Conservation (phyloP, 2,329 filamentous ascomycete genomes). For the Aspergillus ochraceus region DNA sequence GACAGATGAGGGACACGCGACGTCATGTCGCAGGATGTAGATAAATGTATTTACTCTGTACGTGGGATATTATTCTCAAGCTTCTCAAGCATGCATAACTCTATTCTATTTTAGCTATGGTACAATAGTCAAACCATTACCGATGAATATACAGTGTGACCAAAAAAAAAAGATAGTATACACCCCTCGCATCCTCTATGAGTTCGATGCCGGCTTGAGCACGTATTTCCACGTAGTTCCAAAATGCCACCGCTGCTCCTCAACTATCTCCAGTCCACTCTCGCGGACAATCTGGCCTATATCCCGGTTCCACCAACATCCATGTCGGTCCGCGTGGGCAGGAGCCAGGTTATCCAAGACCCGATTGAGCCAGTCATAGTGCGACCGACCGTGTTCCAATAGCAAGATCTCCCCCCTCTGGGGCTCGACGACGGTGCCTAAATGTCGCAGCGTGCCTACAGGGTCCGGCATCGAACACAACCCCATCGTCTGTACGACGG, state of each 20-base stretch:
- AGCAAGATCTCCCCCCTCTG: constrained; percentile 45
- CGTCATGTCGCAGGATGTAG: not conserved
- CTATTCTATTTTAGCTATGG: not conserved
- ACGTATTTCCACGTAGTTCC: constrained; percentile 51
- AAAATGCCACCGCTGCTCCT: constrained; percentile 48
- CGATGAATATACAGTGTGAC: not conserved
- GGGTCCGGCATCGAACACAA: constrained; percentile 50
- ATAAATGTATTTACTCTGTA: no score
- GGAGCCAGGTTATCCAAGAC: constrained; percentile 49
- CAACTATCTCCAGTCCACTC: constrained; percentile 50
- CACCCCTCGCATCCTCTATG: not conserved
- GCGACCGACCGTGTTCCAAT: constrained; percentile 50
- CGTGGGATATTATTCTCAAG: no score
- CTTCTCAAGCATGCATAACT: not conserved
- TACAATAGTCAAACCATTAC: not conserved
- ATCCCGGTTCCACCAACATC: constrained; percentile 56
- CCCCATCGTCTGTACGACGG: constrained; percentile 52
- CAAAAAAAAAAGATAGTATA: no score
- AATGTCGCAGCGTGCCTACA: constrained; percentile 41
- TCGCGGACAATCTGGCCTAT: constrained; percentile 49
- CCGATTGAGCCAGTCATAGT: constrained; percentile 49
- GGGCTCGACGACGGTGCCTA: constrained; percentile 41
- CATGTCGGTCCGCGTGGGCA: constrained; percentile 50
- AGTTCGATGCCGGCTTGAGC: constrained; percentile 30
- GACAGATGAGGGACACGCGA: not conserved